A percentile compares a stretch with the other conserved stretches of the same genome.
phyloP scores from a whole-genome alignment of 441 rosid genomes.

The Dalechampia spathulata region DNA sequence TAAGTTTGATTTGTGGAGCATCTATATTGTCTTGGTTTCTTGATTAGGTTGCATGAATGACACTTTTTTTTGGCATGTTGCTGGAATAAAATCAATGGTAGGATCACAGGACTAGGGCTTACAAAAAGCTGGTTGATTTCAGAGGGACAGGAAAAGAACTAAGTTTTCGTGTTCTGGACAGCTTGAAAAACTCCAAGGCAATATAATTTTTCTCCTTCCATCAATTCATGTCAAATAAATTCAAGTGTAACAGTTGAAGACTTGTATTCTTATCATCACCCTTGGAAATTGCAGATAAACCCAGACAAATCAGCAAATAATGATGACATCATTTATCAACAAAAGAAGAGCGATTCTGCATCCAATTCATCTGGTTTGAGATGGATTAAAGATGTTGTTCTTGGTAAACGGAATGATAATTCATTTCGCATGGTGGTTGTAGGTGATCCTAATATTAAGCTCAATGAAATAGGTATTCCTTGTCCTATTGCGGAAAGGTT shows the following conservation, averaged over 20 bases:
- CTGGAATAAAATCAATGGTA: constrained; percentile 20
- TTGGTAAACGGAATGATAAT: constrained; percentile 81
- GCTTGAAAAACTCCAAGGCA: constrained; percentile 84
- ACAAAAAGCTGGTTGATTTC: constrained; percentile 70
- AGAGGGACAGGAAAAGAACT: constrained; percentile 61
- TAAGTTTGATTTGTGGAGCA: constrained; percentile 29
- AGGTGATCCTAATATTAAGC: constrained; percentile 78
- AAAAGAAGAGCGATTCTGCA: constrained; percentile 36
- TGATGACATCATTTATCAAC: constrained; percentile 33
- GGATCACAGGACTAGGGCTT: constrained; percentile 81
- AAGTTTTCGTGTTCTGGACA: constrained; percentile 67
- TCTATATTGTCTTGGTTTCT: constrained; percentile 10
- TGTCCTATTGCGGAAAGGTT: constrained; percentile 67
- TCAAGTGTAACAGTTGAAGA: constrained; percentile 11
- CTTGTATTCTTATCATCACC: constrained; percentile 15
- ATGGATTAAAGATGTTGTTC: constrained; percentile 85
- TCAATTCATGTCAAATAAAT: background rate
- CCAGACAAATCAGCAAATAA: constrained; percentile 47
- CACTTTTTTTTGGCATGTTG: constrained; percentile 4
- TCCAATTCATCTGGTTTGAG: constrained; percentile 69
- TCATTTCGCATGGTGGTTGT: constrained; percentile 89
- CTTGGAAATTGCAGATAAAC: constrained; percentile 45
- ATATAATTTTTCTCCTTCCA: constrained; percentile 20
- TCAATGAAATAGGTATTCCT: constrained; percentile 85
- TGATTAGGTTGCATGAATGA: constrained; percentile 3